Evolutionary conservation across 306 rosid species (phyloP), one percentile per base, ranked within the genome.

Genomic region (Vigna trinervia): DNA sequence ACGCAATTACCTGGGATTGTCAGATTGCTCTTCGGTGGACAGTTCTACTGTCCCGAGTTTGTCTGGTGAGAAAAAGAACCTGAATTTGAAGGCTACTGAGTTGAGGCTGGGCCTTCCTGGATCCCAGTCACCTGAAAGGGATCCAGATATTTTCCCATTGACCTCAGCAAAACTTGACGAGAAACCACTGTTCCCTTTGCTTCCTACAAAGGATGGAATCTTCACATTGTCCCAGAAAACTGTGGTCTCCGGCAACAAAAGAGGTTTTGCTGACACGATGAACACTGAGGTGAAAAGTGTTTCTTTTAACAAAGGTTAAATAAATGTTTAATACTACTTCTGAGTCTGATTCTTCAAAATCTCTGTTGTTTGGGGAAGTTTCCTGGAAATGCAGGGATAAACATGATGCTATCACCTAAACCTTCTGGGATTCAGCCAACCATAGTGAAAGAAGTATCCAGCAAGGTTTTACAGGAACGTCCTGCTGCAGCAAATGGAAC

Each of bases 41-140:
- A 93, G 98, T 84, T 89, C 96, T 54, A 41, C 84, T 1, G 88
- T 78, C 28, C 87, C 90, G 0, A 87, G 71, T 84, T 78, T 86
- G 83, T 85, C 85, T 0, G 89, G 81, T 36, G 90, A 80, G 83
- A 86, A 84, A 79, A 89, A 84, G 65, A 89, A 85, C 71, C 85
- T 93, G 63, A 88, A 88, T 77, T 85, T 89, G 76, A 88, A 84
- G 87, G 96, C 98, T 38, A 91, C 98, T 0, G 98, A 93, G 77
- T 82, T 91, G 87, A 87, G 92, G 83, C 94, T 93, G 6, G 96
- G 96, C 63, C 95, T 93, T 79, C 98, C 98, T 67, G 94, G 93
- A 87, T 93, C 95, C 80, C 93, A 85, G 64, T 91, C 98, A 23
- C 96, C 95, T 8, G 93, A 85, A 77, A 83, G 92, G 76, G 88